These are phyloP conservation scores for Fusarium napiforme DNA, from an alignment of 2,329 filamentous ascomycete species.

Conservation along the genomic window DNA sequence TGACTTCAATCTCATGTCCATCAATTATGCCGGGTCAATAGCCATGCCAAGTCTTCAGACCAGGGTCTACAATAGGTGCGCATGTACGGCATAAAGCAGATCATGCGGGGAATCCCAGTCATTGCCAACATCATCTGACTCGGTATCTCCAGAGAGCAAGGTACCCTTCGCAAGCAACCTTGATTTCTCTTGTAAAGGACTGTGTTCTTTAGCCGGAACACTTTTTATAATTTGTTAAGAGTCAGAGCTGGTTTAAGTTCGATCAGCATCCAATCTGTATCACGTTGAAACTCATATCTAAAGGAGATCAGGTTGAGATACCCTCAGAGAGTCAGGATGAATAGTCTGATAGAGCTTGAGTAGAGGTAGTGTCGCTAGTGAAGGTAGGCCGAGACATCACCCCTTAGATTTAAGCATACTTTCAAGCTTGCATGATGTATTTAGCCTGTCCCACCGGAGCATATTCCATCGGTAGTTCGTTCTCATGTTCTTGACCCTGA, in stretches of 20 bases:
- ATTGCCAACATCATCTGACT: not conserved
- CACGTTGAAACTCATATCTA: no score
- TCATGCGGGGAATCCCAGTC: not conserved
- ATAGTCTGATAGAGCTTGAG: rapidly evolving
- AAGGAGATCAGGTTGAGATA: no score
- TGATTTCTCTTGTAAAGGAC: not conserved
- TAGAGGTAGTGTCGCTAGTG: rapidly evolving
- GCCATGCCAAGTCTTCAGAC: not conserved
- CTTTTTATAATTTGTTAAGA: no score
- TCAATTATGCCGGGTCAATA: no score
- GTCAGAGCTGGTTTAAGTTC: no score
- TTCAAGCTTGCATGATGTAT: not conserved
- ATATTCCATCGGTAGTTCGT: not conserved
- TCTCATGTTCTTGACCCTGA: rapidly evolving
- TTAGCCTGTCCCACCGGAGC: not conserved
- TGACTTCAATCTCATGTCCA: no score
- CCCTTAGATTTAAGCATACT: no score
- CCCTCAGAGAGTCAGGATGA: not conserved
- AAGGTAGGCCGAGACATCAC: rapidly evolving
- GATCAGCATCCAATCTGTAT: rapidly evolving
- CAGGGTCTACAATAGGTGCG: not conserved
- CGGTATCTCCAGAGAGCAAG: no score
- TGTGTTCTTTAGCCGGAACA: not conserved
- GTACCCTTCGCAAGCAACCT: not conserved
- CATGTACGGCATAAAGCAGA: not conserved